These are phyloP conservation scores for Fistulifera pelliculosa DNA, from an alignment of 108 stramenopile genomes.

Conservation along the genomic window DNA sequence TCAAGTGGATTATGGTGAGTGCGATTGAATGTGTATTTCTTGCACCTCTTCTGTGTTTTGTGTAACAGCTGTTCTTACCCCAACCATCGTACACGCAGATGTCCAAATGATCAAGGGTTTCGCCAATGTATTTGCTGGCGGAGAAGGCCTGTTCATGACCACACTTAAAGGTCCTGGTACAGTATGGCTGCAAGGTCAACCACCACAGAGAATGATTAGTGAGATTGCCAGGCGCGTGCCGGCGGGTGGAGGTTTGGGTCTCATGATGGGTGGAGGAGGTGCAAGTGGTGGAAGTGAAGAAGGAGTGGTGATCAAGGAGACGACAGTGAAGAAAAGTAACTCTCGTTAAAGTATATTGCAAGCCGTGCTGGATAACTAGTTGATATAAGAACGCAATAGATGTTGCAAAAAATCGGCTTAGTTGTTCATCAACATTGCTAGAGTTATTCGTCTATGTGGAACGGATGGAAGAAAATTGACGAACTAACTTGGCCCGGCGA, in stretches of 20 bases:
- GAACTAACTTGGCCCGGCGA: too few species aligned
- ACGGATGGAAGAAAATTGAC: too few species aligned
- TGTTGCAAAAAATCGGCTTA: too few species aligned
- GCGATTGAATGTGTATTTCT: too few species aligned
- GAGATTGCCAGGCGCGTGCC: slow-evolving; percentile 83
- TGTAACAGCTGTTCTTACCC: neutral
- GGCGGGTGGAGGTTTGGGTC: slow-evolving; percentile 63
- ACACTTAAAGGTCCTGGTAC: slow-evolving; percentile 86
- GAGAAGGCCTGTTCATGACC: slow-evolving; percentile 88
- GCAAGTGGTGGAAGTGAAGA: slow-evolving; percentile 31
- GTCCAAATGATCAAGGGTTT: slow-evolving; percentile 79
- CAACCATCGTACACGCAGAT: slow-evolving; percentile 19
- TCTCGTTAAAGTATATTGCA: too few species aligned
- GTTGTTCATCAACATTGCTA: too few species aligned
- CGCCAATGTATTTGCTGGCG: slow-evolving; percentile 86
- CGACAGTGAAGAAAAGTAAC: neutral
- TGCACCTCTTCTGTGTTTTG: too few species aligned
- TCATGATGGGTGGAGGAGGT: slow-evolving; percentile 56
- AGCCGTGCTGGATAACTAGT: too few species aligned
- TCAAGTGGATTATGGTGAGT: slow-evolving; percentile 54
- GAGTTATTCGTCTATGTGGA: too few species aligned
- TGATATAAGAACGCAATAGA: too few species aligned
- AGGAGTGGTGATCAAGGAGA: slow-evolving; percentile 2
- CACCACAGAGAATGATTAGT: slow-evolving; percentile 72
- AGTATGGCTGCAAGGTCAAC: slow-evolving; percentile 83